Percentiles rank a stretch among this genome's conserved stretches.
Evolutionary conservation across 805 yeast genomes (phyloP).

Genomic region (Vanderwaltozyma polyspora): DNA sequence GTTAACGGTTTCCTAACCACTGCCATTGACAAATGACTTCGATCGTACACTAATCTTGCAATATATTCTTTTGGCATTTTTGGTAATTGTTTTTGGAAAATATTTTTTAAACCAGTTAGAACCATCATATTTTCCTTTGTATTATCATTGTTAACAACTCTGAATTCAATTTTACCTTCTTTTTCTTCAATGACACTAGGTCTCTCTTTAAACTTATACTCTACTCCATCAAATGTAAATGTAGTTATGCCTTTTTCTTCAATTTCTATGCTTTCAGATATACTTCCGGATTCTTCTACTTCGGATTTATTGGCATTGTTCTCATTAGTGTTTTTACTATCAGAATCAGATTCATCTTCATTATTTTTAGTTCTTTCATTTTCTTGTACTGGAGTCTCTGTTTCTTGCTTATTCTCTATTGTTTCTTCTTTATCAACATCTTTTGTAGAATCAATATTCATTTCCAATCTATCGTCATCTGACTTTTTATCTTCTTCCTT

Average conservation of each 20-base stretch:
- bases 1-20: constrained; percentile 87
- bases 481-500: constrained; percentile 3
- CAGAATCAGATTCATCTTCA: too few relatives aligned
- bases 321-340: too few relatives aligned
- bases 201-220: constrained; percentile 77
- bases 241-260: constrained; percentile 30
- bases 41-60: constrained; percentile 84
- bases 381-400: too few relatives aligned
- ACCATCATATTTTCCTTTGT: constrained; percentile 80
- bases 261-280: constrained; percentile 7
- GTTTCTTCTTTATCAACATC: too few relatives aligned
- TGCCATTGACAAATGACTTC: constrained; percentile 92
- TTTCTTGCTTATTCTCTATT: too few relatives aligned
- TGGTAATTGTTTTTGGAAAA: constrained; percentile 94
- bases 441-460: too few relatives aligned
- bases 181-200: constrained; percentile 91
- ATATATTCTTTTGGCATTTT: constrained; percentile 98
- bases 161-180: constrained; percentile 84
- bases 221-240: constrained; percentile 54
- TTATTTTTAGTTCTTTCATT: too few relatives aligned
- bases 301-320: too few relatives aligned
- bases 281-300: background rate
- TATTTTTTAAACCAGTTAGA: constrained; percentile 87
- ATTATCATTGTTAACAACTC: constrained; percentile 94
- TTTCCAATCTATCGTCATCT: too few relatives aligned